Conservation (phyloP, 2,329 filamentous ascomycete genomes). For the Didymella pinodella region DNA sequence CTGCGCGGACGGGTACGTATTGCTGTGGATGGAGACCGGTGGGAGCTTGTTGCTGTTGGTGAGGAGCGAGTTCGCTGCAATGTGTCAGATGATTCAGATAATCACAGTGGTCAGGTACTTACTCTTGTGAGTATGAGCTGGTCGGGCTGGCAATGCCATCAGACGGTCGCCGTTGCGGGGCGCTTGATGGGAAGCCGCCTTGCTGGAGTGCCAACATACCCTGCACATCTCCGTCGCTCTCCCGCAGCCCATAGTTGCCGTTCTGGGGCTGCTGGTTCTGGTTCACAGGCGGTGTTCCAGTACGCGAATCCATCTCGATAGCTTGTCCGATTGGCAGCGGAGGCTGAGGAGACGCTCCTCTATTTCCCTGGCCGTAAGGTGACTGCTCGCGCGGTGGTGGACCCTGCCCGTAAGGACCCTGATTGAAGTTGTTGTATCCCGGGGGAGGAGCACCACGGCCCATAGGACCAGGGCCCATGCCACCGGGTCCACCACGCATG, state of each 20-base stretch:
- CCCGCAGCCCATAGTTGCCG: conserved; percentile 56
- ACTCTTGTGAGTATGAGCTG: conserved; percentile 79
- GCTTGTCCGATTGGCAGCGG: conserved; percentile 65
- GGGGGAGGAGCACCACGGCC: conserved; percentile 55
- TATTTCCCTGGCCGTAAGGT: conserved; percentile 49
- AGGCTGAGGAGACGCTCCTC: conserved; percentile 64
- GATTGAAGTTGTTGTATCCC: conserved; percentile 51
- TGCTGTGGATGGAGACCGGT: conserved; percentile 38
- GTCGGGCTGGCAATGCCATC: conserved; percentile 59
- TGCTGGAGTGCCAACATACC: conserved; percentile 79
- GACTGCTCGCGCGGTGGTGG: conserved; percentile 44
- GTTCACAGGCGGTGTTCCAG: conserved; percentile 37
- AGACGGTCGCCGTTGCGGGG: conserved; percentile 38
- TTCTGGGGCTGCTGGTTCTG: conserved; percentile 20
- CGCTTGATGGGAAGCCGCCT: conserved; percentile 40
- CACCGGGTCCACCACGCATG: conserved; percentile 43
- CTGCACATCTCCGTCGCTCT: conserved; percentile 75
- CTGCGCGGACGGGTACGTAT: conserved; percentile 58
- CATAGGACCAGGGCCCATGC: conserved; percentile 48
- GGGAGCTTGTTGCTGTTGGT: conserved; percentile 22
- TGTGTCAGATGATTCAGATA: conserved; percentile 28
- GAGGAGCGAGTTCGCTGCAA: conserved; percentile 22
- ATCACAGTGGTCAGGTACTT: conserved; percentile 51
- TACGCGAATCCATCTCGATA: conserved; percentile 79
- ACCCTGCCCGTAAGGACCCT: conserved; percentile 36